Conservation (phyloP, 1,284 basidiomycete species). For the Pseudozyma hubeiensis region DNA sequence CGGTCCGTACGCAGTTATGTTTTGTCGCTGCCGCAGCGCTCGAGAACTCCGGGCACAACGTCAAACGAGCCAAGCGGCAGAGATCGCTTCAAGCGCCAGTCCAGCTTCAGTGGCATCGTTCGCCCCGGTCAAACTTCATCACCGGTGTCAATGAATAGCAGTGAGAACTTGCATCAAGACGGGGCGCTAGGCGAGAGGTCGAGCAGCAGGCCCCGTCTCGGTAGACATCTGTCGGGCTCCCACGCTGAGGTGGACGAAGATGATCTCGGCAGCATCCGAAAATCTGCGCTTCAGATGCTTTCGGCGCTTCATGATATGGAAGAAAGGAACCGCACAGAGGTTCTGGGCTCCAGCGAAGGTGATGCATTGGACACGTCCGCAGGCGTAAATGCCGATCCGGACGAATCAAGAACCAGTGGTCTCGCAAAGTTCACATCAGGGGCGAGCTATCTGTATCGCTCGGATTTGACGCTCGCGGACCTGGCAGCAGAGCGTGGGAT, state of each 20-base stretch:
- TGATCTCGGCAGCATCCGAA: constrained; percentile 77
- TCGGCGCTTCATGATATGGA: constrained; percentile 75
- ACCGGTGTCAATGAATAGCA: constrained; percentile 13
- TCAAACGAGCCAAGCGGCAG: constrained; percentile 31
- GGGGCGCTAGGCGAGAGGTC: neutral
- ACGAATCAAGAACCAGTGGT: constrained; percentile 8
- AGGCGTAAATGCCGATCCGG: constrained; percentile 6
- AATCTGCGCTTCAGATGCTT: constrained; percentile 80
- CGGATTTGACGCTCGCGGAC: constrained; percentile 74
- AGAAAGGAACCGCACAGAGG: constrained; percentile 52
- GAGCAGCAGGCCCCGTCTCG: neutral
- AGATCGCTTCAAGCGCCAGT: constrained; percentile 49
- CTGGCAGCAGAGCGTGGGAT: constrained; percentile 74
- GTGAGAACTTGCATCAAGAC: constrained; percentile 23
- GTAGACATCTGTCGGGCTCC: neutral
- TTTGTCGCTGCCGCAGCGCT: constrained; percentile 40
- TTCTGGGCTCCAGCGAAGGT: constrained; percentile 7
- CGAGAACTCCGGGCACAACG: constrained; percentile 7
- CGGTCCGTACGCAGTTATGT: constrained; percentile 55
- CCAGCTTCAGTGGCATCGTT: constrained; percentile 43
- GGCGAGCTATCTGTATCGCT: constrained; percentile 80
- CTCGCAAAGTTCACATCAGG: neutral
- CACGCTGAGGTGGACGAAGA: constrained; percentile 67
- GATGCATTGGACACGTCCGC: neutral
- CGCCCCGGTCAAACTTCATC: constrained; percentile 21